Base-by-base conservation (phyloP, 257 asterid genomes). In the Penstemon newberryi region DNA sequence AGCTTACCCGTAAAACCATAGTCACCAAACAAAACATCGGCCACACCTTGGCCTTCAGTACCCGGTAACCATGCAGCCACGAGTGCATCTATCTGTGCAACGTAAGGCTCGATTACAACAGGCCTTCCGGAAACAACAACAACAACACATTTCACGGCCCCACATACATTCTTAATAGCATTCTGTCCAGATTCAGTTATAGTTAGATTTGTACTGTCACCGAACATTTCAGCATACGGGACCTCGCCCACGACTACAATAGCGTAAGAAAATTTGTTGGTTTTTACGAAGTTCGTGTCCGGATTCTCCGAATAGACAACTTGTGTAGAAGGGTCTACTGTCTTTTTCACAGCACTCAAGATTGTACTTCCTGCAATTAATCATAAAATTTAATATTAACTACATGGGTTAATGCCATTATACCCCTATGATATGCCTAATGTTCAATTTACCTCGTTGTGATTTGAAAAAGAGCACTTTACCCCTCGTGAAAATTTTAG, bases 1-100 rank as follows among this genome's bases (percentile, higher is more conserved):
- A 90, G 89, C 74, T 88, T 90, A 4, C 97, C 97, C 1, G 86
- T 80, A 63, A 90, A 90, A 4, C 92, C 90, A 40, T 82, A 86
- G 71, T 85, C 81, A 0, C 96, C 95, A 47, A 89, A 87, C 60
- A 90, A 63, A 44, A 66, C 84, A 68, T 88, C 95, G 2, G 97
- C 76, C 37, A 90, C 80, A 2, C 97, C 97, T 40, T 75, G 96
- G 2, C 97, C 97, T 60, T 90, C 96, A 1, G 82, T 88, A 0
- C 97, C 97, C 0, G 96, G 97, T 6, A 90, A 95, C 97, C 97
- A 90, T 0, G 95, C 97, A 7, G 97, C 97, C 19, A 88, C 96
- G 4, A 90, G 72, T 2, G 95, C 96, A 5, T 85, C 95, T 4
- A 88, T 82, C 38, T 70, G 70, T 0, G 62, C 37, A 25, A 88